Percentiles rank a stretch among this genome's conserved stretches.
Conservation (phyloP, 1,139 yeast species). For the Torulaspora globosa region DNA sequence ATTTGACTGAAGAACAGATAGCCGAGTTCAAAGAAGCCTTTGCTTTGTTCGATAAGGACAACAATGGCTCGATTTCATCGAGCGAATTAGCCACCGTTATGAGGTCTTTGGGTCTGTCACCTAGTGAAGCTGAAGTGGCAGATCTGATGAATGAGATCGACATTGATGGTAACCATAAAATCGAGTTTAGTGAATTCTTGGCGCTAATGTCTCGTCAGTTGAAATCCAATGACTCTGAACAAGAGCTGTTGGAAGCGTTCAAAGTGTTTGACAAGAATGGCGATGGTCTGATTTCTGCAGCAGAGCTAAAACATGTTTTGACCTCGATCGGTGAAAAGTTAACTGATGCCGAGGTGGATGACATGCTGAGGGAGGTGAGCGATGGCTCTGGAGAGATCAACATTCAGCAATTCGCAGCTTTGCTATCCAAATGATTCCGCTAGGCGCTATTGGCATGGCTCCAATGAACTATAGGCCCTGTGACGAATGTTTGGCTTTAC, state of each 20-base stretch:
- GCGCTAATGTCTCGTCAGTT: conserved; percentile 85
- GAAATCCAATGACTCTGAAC: conserved; percentile 95
- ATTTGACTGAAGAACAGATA: conserved; percentile 91
- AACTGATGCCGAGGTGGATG: conserved; percentile 93
- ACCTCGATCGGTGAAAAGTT: conserved; percentile 95
- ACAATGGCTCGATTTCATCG: conserved; percentile 94
- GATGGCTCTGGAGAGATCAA: conserved; percentile 96
- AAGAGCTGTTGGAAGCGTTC: conserved; percentile 95
- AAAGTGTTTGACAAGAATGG: conserved; percentile 88
- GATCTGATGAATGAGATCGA: conserved; percentile 98
- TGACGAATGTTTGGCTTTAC: not conserved
- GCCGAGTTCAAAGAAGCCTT: conserved; percentile 97
- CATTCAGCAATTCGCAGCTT: conserved; percentile 88
- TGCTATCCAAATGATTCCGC: conserved; percentile 46
- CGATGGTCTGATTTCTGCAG: conserved; percentile 93
- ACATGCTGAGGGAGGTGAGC: conserved; percentile 93
- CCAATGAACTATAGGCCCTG: not conserved
- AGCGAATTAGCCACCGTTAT: conserved; percentile 95
- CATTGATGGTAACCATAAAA: conserved; percentile 88
- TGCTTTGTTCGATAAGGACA: conserved; percentile 91
- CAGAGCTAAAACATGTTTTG: conserved; percentile 93
- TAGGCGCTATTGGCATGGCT: not conserved
- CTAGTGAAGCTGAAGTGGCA: conserved; percentile 90
- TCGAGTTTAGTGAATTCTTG: conserved; percentile 78
- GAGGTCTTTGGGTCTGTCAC: conserved; percentile 97